These are phyloP conservation scores for Talaromyces proteolyticus DNA, from an alignment of 495 filamentous ascomycete species.

Conservation along the genomic window DNA sequence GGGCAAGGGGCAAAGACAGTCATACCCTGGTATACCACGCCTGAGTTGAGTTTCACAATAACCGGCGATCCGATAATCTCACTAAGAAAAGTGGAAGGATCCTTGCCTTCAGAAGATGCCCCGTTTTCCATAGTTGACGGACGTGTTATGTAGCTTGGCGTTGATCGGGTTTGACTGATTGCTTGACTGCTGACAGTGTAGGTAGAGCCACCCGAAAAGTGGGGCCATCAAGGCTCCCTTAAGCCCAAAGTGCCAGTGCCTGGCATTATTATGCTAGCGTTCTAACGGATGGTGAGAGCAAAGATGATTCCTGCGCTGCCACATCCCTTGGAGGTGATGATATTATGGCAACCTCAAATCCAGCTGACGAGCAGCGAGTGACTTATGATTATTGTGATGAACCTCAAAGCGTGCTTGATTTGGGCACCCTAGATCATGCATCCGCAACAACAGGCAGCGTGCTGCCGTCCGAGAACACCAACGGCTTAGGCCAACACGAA, in stretches of 20 bases:
- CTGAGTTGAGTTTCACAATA: slow-evolving; percentile 92
- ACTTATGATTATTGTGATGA: no score
- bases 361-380: neutral
- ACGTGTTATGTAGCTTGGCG: neutral
- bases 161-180: no score
- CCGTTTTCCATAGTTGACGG: slow-evolving; percentile 66
- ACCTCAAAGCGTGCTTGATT: neutral
- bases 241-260: no score
- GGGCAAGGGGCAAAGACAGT: neutral
- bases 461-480: neutral
- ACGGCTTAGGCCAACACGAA: neutral
- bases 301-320: neutral
- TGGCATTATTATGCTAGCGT: no score
- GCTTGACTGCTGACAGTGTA: no score
- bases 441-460: neutral
- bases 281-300: neutral
- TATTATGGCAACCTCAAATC: neutral
- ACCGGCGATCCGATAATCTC: slow-evolving; percentile 91
- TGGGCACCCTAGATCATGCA: neutral
- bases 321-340: neutral
- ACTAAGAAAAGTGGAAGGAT: slow-evolving; percentile 83
- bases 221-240: no score
- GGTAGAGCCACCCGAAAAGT: no score
- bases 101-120: slow-evolving; percentile 60
- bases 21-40: slow-evolving; percentile 89